Evolutionary conservation across 805 yeast genomes (phyloP), one percentile per base, ranked within the genome.

Genomic region (Suhomyces faveliae): DNA sequence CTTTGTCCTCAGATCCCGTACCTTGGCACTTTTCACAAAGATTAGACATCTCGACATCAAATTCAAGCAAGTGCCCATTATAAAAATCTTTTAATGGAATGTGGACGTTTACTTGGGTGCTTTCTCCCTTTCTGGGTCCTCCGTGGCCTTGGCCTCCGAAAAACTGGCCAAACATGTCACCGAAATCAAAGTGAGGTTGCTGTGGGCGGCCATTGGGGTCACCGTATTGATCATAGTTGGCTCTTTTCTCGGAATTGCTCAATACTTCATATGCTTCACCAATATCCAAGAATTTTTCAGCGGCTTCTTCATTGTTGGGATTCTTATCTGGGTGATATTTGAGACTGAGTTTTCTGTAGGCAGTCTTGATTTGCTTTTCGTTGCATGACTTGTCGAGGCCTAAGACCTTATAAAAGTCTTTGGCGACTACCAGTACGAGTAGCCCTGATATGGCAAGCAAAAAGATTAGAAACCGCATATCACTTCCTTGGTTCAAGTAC

Each of bases 271-370:
- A 92, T 0, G 98, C 98, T 60, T 87, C 96, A 12, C 96, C 96
- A 23, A 94, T 79, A 66, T 90, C 96, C 43, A 94, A 84, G 64
- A 91, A 94, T 67, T 80, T 84, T 43, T 86, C 84, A 54, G 88
- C 90, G 0, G 97, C 96, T 23, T 79, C 85, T 7, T 88, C 89
- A 57, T 85, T 80, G 5, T 50, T 52, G 6, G 86, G 84, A 63
- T 92, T 94, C 70, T 92, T 92, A 67, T 92, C 99, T 2, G 99
- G 99, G 62, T 92, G 99, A 67, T 80, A 89, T 61, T 87, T 87
- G 64, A 89, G 85, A 55, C 91, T 84, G 53, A 92, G 69, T 47
- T 81, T 78, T 55, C 96, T 74, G 64, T 91, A 91, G 0, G 97
- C 96, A 45, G 83, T 79, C 62, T 88, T 89, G 68, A 91, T 88